Conservation (phyloP, 2,329 filamentous ascomycete genomes). For the Fusarium sp. region DNA sequence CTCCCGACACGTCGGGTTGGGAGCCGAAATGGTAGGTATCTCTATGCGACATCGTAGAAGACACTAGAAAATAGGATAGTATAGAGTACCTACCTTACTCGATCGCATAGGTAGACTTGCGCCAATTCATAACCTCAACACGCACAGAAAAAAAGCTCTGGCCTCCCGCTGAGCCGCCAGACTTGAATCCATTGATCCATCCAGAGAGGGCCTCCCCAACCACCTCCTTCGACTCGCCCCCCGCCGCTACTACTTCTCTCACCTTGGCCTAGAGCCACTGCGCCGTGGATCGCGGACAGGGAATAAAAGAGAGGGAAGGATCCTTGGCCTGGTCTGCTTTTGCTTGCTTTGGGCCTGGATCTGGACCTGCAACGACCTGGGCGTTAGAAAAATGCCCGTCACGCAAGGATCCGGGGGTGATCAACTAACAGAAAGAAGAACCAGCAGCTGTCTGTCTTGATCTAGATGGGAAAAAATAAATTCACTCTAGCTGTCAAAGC, state of each 20-base stretch:
- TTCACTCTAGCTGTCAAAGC: neutral
- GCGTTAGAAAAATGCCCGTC: neutral
- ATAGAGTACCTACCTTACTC: neutral
- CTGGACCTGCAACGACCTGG: constrained; percentile 9
- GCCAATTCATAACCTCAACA: neutral
- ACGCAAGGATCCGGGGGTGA: constrained; percentile 20
- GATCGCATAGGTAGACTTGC: neutral
- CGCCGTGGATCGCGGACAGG: constrained; percentile 36
- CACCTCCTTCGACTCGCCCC: constrained; percentile 10
- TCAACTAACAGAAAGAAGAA: constrained; percentile 12
- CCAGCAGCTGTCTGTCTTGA: neutral
- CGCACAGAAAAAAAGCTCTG: neutral
- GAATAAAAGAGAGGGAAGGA: constrained; percentile 14
- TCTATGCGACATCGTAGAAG: neutral
- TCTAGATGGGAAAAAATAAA: neutral
- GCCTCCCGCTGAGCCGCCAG: constrained; percentile 37
- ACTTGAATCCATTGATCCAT: constrained; percentile 29
- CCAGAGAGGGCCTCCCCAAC: constrained; percentile 9
- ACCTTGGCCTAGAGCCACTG: constrained; percentile 16
- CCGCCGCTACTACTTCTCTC: neutral
- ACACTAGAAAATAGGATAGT: neutral
- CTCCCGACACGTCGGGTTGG: neutral
- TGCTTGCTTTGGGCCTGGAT: neutral
- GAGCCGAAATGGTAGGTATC: neutral
- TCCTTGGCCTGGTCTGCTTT: neutral